Base-by-base conservation (phyloP, 371 early-diverging fungal genomes). In the Parasitella parasitica region DNA sequence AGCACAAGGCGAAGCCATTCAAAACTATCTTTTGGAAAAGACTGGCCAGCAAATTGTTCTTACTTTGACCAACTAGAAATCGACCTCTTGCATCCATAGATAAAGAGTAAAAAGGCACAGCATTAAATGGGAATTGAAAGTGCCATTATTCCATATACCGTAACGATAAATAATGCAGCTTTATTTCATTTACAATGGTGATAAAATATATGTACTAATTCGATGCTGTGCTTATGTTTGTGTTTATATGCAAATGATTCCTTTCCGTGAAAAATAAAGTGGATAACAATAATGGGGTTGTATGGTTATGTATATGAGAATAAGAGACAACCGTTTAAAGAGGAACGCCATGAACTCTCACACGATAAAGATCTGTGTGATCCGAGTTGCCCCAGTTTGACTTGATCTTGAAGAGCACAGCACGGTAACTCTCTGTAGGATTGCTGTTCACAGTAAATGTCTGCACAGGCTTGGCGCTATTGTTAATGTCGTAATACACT, bases 1-100 rank as follows among this genome's bases (percentile, higher is more conserved):
- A 51, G 84, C 70, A 13, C 67, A 93, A 56, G 95, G 95, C 13
- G 37, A 66, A 32, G 86, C 75, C 0, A 92, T 96, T 53, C 94
- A 94, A 71, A 68, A 57, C 7, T 86, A 88, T 54, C 84, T 96
- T 24, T 34, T 43, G 9, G 63, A 78, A 39, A 69, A 82, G 66
- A 92, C 90, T 12, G 86, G 87, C 3, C 94, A 94, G 77, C 74
- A 89, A 37, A 91, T 93, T 11, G 94, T 95, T 18, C 96, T 96
- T 55, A 95, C 63, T 96, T 91, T 70, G 88, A n/a, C n/a, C n/a
- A n/a, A n/a, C n/a, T n/a, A n/a, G n/a, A n/a, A n/a, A n/a, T n/a
- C n/a, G n/a, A n/a, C n/a, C n/a, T n/a, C n/a, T n/a, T n/a, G n/a
- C n/a, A n/a, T n/a, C n/a, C n/a, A n/a, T n/a, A n/a, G n/a, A n/a